phyloP scores from a whole-genome alignment of 2,329 filamentous ascomycete genomes.

The Xylariaceae sp. region DNA sequence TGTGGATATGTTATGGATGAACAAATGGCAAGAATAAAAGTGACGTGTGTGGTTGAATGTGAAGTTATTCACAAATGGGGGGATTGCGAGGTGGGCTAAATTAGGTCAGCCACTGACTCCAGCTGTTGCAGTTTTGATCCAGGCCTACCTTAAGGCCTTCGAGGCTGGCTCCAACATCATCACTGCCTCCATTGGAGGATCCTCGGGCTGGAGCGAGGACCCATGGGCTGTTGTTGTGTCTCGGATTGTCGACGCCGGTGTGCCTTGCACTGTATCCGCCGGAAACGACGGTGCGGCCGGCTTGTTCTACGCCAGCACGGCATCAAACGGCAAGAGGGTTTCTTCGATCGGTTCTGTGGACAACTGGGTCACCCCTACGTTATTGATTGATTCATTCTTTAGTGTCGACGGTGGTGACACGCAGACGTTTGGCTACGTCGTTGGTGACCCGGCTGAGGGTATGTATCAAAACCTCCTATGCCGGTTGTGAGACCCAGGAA shows the following conservation, averaged over 20 bases:
- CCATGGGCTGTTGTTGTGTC: slow-evolving; percentile 57
- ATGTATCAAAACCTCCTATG: too few relatives aligned
- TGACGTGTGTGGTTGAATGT: too few relatives aligned
- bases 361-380: slow-evolving; percentile 49
- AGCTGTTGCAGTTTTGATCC: slow-evolving; percentile 64
- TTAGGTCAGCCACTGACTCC: too few relatives aligned
- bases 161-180: slow-evolving; percentile 65
- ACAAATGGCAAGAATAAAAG: too few relatives aligned
- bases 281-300: slow-evolving; percentile 56
- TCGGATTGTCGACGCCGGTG: slow-evolving; percentile 59
- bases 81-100: too few relatives aligned
- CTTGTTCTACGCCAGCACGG: slow-evolving; percentile 56
- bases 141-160: slow-evolving; percentile 64
- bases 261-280: slow-evolving; percentile 59
- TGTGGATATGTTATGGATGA: too few relatives aligned
- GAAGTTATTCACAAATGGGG: too few relatives aligned
- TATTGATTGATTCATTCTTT: slow-evolving; percentile 52
- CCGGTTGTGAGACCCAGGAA: too few relatives aligned
- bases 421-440: slow-evolving; percentile 50
- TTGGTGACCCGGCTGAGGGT: slow-evolving; percentile 47
- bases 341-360: slow-evolving; percentile 58
- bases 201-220: slow-evolving; percentile 59
- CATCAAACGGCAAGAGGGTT: slow-evolving; percentile 54
- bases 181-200: slow-evolving; percentile 59
- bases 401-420: slow-evolving; percentile 44